Evolutionary conservation across 257 asterid genomes (phyloP).

Genomic region (Scutellaria baicalensis): DNA sequence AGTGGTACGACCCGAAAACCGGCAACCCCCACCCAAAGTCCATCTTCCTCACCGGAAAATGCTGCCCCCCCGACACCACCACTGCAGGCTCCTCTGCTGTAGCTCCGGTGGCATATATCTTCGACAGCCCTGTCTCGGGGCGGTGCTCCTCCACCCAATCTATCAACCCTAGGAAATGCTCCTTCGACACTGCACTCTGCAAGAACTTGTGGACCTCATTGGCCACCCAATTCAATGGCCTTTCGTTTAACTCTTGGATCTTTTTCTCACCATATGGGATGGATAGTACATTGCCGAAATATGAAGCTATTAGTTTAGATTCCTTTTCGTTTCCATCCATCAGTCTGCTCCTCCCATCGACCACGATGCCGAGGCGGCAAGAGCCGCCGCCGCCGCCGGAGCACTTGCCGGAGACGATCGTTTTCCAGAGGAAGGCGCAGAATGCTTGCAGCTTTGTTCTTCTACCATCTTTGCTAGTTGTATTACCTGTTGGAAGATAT

Average conservation of each 20-base stretch:
- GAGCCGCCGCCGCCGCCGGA: neutral
- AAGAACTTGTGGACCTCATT: conserved; percentile 39
- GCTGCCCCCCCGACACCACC: conserved; percentile 53
- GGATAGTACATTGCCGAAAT: conserved; percentile 64
- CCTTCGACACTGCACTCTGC: conserved; percentile 25
- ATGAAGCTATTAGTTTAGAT: neutral
- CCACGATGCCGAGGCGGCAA: conserved; percentile 57
- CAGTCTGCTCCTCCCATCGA: conserved; percentile 58
- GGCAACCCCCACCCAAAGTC: conserved; percentile 70
- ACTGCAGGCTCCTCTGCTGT: conserved; percentile 45
- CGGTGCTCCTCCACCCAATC: conserved; percentile 78
- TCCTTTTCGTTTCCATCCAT: conserved; percentile 12
- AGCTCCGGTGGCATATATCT: conserved; percentile 32
- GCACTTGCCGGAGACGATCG: conserved; percentile 17
- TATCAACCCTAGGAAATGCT: conserved; percentile 63
- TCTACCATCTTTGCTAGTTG: neutral
- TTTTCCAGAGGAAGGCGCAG: conserved; percentile 66
- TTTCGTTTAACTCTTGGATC: conserved; percentile 28
- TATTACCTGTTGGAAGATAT: neutral
- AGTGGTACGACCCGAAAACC: conserved; percentile 52
- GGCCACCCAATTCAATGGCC: conserved; percentile 37
- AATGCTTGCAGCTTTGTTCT: conserved; percentile 54
- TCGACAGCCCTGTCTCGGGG: conserved; percentile 35
- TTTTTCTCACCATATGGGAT: conserved; percentile 53
- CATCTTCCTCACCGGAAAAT: conserved; percentile 38